Conservation (phyloP, 1,139 yeast species). For the Nakaseomyces sp. region DNA sequence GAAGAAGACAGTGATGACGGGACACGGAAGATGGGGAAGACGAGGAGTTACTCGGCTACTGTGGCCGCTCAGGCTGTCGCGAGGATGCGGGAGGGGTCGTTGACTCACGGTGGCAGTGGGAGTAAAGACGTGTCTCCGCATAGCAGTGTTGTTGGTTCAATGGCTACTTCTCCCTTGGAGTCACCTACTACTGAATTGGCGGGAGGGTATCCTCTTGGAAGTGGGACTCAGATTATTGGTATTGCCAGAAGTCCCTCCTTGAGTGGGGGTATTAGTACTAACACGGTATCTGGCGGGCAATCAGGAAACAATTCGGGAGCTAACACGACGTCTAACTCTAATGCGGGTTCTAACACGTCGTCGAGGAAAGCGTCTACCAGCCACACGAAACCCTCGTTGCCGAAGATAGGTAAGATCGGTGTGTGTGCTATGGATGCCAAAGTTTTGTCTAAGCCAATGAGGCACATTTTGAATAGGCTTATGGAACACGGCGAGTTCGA, state of each 20-base stretch:
- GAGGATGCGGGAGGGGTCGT: constrained; percentile 6
- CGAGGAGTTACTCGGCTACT: constrained; percentile 2
- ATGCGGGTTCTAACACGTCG: constrained; percentile 22
- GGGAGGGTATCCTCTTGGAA: neutral
- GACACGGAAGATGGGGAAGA: constrained; percentile 8
- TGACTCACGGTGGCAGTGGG: neutral
- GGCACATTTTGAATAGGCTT: constrained; percentile 78
- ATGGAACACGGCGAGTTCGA: constrained; percentile 94
- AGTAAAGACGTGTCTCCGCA: neutral
- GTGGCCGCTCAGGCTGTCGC: constrained; percentile 9
- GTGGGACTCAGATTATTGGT: too few species aligned
- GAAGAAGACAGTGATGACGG: constrained; percentile 24
- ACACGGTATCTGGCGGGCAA: neutral
- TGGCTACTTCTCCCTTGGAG: neutral
- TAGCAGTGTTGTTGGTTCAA: neutral
- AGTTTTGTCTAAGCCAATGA: constrained; percentile 90
- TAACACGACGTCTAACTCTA: constrained; percentile 9
- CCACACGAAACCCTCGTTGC: constrained; percentile 39
- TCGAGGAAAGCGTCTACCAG: constrained; percentile 30
- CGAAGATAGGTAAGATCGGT: constrained; percentile 87
- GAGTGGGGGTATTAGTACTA: neutral
- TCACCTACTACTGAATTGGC: neutral
- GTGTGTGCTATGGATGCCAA: constrained; percentile 99
- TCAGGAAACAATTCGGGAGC: neutral
- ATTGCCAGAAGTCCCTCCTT: neutral